phyloP scores from a whole-genome alignment of 441 rosid species.

The Pelargonium cotyledonis region DNA sequence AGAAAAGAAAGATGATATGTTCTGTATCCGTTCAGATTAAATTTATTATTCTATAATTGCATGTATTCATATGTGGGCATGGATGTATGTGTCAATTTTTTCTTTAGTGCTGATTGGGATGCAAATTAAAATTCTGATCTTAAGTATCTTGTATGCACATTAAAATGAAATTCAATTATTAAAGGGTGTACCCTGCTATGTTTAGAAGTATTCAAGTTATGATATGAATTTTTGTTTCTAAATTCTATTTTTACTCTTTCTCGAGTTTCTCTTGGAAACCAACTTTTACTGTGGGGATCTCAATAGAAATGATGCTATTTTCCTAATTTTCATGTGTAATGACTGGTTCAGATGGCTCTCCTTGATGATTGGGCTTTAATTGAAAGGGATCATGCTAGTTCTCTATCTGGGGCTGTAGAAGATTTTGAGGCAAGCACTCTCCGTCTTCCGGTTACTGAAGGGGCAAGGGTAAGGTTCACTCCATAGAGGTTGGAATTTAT shows the following conservation, averaged over 20 bases:
- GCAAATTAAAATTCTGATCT: too few species aligned
- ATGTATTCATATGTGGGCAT: neutral
- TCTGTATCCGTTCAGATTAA: neutral
- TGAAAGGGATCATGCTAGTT: slow-evolving; percentile 67
- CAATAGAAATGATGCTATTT: slow-evolving; percentile 4
- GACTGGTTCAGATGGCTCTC: slow-evolving; percentile 51
- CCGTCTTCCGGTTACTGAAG: slow-evolving; percentile 80
- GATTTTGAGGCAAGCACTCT: slow-evolving; percentile 90
- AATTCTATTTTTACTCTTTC: neutral
- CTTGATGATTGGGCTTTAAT: slow-evolving; percentile 83
- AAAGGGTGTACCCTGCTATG: neutral
- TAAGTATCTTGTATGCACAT: neutral
- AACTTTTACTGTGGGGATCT: slow-evolving; percentile 8
- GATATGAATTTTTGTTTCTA: neutral
- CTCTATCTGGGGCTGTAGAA: slow-evolving; percentile 69
- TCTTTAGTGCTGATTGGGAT: neutral
- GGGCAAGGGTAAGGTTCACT: slow-evolving; percentile 58
- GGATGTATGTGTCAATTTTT: neutral
- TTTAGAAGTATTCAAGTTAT: neutral
- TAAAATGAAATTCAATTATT: neutral
- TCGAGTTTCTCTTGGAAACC: slow-evolving; percentile 10
- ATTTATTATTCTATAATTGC: neutral
- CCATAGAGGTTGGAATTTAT: slow-evolving; percentile 6
- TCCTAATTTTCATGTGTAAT: slow-evolving; percentile 25
- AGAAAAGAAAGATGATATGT: neutral